Conservation (phyloP, 2,329 filamentous ascomycete species). For the Colletotrichum sp. region DNA sequence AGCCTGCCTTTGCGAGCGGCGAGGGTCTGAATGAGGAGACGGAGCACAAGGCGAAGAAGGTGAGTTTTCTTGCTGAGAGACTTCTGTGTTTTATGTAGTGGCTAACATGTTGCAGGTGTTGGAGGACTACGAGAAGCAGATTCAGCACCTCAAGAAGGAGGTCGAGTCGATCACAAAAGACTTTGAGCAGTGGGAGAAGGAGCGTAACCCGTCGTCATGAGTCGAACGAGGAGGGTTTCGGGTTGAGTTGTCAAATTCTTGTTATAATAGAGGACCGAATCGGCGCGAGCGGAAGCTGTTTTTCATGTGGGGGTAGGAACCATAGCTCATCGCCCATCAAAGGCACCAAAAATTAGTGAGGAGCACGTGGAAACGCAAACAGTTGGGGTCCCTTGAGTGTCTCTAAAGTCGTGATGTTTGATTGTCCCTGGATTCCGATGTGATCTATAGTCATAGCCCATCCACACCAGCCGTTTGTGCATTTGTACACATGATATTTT, state of each 20-base stretch:
- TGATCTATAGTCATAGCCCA: conserved; percentile 6
- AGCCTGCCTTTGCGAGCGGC: conserved; percentile 61
- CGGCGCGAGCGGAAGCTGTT: background rate
- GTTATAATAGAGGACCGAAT: background rate
- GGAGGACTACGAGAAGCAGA: conserved; percentile 82
- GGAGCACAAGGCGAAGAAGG: conserved; percentile 76
- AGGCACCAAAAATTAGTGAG: background rate
- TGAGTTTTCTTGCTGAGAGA: conserved; percentile 38
- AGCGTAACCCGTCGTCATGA: conserved; percentile 39
- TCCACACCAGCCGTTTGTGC: background rate
- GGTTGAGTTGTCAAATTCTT: background rate
- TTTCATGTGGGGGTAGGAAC: background rate
- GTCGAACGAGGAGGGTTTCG: too few species aligned
- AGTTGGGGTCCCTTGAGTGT: background rate
- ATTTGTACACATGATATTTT: conserved; percentile 17
- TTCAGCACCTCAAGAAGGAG: conserved; percentile 77
- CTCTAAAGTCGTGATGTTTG: conserved; percentile 7
- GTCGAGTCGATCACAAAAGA: conserved; percentile 67
- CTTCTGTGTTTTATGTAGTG: background rate
- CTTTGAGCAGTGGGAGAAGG: conserved; percentile 60
- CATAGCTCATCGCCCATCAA: background rate
- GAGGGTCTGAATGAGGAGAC: conserved; percentile 72
- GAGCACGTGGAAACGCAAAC: background rate
- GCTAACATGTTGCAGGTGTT: conserved; percentile 61
- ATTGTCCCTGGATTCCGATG: background rate